Evolutionary conservation across 2,329 filamentous ascomycete genomes (phyloP).

Genomic region (Cladosporium phlei): DNA sequence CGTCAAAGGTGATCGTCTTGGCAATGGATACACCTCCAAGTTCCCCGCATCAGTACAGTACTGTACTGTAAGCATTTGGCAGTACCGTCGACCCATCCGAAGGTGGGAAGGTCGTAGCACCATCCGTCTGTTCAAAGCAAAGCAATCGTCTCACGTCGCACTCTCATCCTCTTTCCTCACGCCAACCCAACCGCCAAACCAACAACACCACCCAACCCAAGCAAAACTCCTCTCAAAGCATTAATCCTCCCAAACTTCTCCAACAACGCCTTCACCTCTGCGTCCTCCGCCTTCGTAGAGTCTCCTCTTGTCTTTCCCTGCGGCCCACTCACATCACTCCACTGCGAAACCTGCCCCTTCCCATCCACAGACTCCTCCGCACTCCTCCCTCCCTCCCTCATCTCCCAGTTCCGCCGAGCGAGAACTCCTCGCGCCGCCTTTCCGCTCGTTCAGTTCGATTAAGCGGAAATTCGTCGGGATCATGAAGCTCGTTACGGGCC

Average conservation of each 20-base stretch:
- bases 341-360: constrained; percentile 17
- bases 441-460: constrained; percentile 26
- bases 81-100: too few relatives aligned
- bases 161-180: too few relatives aligned
- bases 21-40: too few relatives aligned
- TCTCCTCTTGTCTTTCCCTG: constrained; percentile 31
- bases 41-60: too few relatives aligned
- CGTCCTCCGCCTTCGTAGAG: constrained; percentile 35
- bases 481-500: constrained; percentile 23
- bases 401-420: constrained; percentile 16
- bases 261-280: constrained; percentile 36
- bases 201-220: constrained; percentile 24
- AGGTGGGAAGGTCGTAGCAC: too few relatives aligned
- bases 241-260: constrained; percentile 27
- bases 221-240: constrained; percentile 20
- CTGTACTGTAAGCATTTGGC: too few relatives aligned
- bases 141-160: too few relatives aligned
- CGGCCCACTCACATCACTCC: constrained; percentile 23
- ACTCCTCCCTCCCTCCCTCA: constrained; percentile 15
- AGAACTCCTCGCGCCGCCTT: constrained; percentile 23
- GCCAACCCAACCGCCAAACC: constrained; percentile 16
- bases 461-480: constrained; percentile 26
- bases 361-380: constrained; percentile 24
- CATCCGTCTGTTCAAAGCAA: too few relatives aligned
- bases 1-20: too few relatives aligned